These are phyloP conservation scores for Metarhizium rileyi DNA, from an alignment of 2,329 filamentous ascomycete genomes.

Conservation along the genomic window DNA sequence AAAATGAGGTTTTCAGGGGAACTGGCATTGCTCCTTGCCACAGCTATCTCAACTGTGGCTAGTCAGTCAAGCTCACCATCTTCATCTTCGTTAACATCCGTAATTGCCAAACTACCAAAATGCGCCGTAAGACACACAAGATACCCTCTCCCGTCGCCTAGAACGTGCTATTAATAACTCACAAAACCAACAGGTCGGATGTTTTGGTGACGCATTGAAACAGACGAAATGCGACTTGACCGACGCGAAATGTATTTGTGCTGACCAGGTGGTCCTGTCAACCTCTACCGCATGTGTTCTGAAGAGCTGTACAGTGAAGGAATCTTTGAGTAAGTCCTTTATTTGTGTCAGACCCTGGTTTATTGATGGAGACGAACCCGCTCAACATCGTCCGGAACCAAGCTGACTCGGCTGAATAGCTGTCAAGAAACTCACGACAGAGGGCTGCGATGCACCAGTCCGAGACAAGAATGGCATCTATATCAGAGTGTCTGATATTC, in stretches of 20 bases:
- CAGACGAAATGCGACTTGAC: neutral
- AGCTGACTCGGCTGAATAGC: neutral
- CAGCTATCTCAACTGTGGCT: neutral
- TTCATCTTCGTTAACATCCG: neutral
- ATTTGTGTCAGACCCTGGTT: neutral
- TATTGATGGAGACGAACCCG: neutral
- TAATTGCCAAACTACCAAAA: neutral
- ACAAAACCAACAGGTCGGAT: neutral
- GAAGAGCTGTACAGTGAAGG: constrained; percentile 1
- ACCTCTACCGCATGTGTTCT: neutral
- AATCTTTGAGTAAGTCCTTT: neutral
- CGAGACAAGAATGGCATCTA: constrained; percentile 9
- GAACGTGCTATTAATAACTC: neutral
- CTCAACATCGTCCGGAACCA: neutral
- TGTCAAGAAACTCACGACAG: constrained; percentile 8
- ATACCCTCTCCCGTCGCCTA: neutral
- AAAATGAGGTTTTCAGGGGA: neutral
- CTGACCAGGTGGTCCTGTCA: neutral
- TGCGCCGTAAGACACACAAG: neutral
- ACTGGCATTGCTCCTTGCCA: neutral
- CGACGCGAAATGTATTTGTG: constrained; percentile 1
- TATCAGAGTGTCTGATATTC: constrained; percentile 8
- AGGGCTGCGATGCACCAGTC: constrained; percentile 7
- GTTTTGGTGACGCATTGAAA: neutral
- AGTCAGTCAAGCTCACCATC: neutral